Evolutionary conservation across 177 flowering plant species (phyloP).

Genomic region (Vitis hybrid): DNA sequence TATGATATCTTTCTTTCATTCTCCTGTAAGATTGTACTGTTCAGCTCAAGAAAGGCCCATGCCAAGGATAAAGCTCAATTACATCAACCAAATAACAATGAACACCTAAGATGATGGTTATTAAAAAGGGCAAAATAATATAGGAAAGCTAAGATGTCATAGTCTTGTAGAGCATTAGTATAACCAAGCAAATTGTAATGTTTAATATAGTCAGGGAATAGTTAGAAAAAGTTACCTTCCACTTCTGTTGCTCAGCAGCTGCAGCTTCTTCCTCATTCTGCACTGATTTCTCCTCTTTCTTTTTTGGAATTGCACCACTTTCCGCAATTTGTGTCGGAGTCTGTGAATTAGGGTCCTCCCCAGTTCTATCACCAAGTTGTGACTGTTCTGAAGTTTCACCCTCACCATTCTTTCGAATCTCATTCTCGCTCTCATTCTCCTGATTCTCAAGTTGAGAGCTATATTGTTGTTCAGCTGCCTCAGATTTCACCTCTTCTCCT

Average conservation of each 20-base stretch:
- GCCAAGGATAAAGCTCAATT: too few relatives aligned
- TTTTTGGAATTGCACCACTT: conserved; percentile 17
- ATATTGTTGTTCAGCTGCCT: conserved; percentile 24
- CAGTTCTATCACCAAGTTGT: conserved; percentile 27
- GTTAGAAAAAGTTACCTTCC: conserved; percentile 26
- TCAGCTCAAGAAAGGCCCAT: too few relatives aligned
- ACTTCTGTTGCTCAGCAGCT: conserved; percentile 26
- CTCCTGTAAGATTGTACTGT: too few relatives aligned
- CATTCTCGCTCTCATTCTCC: conserved; percentile 33
- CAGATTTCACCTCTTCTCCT: conserved; percentile 39
- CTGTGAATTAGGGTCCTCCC: conserved; percentile 27
- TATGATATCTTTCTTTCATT: too few relatives aligned
- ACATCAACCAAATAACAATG: too few relatives aligned
- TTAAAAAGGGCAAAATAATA: too few relatives aligned
- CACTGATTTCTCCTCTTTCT: conserved; percentile 22
- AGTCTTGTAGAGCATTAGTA: too few relatives aligned
- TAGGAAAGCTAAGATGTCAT: too few relatives aligned
- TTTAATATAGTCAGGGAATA: too few relatives aligned
- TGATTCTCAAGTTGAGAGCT: conserved; percentile 29
- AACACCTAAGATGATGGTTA: too few relatives aligned
- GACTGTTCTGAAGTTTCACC: conserved; percentile 31
- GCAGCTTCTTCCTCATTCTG: conserved; percentile 35
- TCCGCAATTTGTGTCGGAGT: conserved; percentile 28
- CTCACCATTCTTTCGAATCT: conserved; percentile 28
- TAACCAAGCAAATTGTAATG: too few relatives aligned